These are phyloP conservation scores for Helichrysum umbraculigerum DNA, from an alignment of 129 eudicot species.

Conservation along the genomic window DNA sequence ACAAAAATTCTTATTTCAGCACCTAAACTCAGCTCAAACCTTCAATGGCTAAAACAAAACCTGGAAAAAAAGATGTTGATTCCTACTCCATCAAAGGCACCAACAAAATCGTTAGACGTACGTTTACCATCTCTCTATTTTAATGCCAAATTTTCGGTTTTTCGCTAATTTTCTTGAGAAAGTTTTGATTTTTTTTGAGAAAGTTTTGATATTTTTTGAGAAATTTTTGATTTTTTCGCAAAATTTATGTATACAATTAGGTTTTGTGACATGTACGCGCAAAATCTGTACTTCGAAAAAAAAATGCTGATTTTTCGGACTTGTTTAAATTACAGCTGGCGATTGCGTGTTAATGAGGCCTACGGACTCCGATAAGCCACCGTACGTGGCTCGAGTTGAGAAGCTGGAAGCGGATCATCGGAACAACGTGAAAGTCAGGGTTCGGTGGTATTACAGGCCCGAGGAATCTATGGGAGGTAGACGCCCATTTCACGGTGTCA, in stretches of 20 bases:
- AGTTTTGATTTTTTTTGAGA: background rate
- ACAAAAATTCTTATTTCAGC: background rate
- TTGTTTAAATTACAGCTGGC: constrained; percentile 9
- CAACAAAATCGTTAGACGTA: constrained; percentile 65
- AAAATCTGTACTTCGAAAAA: background rate
- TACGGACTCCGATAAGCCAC: background rate
- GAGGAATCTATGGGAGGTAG: constrained; percentile 17
- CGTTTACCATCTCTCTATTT: constrained; percentile 31
- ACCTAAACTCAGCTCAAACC: background rate
- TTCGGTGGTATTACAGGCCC: constrained; percentile 22
- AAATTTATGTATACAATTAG: background rate
- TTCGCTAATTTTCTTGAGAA: background rate
- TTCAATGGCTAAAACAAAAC: constrained; percentile 79
- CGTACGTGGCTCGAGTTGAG: constrained; percentile 31
- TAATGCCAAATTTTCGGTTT: background rate
- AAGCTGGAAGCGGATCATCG: constrained; percentile 17
- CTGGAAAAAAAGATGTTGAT: constrained; percentile 78
- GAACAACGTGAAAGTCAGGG: constrained; percentile 17
- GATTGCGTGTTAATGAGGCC: constrained; percentile 26
- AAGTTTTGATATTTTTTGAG: background rate
- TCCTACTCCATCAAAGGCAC: constrained; percentile 85
- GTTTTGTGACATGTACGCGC: background rate
- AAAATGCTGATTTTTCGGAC: background rate
- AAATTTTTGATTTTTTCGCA: background rate
- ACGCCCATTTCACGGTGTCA: constrained; percentile 21